Evolutionary conservation across 768 basidiomycete genomes (phyloP), one percentile per base, ranked within the genome.

Genomic region (Boletus speciosus): DNA sequence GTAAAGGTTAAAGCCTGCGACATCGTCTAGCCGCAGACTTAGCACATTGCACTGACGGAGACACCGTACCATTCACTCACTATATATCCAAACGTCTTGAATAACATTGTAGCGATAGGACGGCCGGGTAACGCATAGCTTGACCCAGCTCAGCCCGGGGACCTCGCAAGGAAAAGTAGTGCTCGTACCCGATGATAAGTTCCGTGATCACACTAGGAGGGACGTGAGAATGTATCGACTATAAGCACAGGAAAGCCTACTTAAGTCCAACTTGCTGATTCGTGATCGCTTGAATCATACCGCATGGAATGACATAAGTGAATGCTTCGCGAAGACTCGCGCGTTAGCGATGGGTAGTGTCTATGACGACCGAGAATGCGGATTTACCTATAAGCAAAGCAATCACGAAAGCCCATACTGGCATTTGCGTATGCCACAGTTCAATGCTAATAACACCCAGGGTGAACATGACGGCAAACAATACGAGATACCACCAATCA

Each of bases 41-140:
- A 61, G 51, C 32, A 23, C 3, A 3, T 1, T 14, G 21, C 38
- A 10, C 6, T 0, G 15, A 32, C 5, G 2, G 3, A 41, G 14
- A 21, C 25, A n/a, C 6, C 1, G 23, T 8, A 27, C n/a, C 8
- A 4, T 27, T 9, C 37, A 43, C 65, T 35, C 27, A 71, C 84
- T 53, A 86, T 84, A 61, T 88, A 89, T 32, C 89, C 88, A 77
- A 78, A 89, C 0, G 86, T 87, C 80, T 89, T 91, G 79, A 90
- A 90, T 75, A 91, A 74, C 89, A 92, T 90, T 78, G 83, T 88
- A 0, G 90, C 89, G 52, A 91, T 67, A 6, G 90, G 88, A 15
- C 80, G 80, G 2, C 91, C 90, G 12, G 90, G 91, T 39, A 89
- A 77, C 25, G 79, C 81, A 61, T 90, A 91, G 21, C 71, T 70